Conservation (phyloP, 2,329 filamentous ascomycete species). For the Phialophora tarda region DNA sequence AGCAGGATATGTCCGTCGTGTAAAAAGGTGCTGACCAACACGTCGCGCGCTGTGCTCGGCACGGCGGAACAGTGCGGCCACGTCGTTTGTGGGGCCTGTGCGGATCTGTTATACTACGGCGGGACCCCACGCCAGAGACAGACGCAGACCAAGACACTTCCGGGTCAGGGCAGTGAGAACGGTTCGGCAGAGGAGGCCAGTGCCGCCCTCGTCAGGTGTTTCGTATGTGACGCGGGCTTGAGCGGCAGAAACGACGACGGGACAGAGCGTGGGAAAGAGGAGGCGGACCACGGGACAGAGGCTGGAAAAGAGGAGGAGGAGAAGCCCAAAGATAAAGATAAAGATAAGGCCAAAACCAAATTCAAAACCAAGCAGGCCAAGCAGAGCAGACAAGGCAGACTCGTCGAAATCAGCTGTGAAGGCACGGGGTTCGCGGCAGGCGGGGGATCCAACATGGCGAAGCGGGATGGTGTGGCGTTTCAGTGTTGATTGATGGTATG, state of each 20-base stretch:
- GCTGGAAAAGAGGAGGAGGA: not conserved
- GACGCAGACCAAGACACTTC: not conserved
- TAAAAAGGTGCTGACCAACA: constrained; percentile 79
- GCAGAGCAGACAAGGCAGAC: constrained; percentile 62
- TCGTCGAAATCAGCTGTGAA: constrained; percentile 81
- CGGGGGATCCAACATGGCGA: constrained; percentile 80
- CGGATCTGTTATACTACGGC: constrained; percentile 74
- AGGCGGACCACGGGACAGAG: no score
- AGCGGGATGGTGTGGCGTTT: constrained; percentile 78
- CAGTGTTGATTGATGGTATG: constrained; percentile 62
- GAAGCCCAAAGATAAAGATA: constrained; percentile 23
- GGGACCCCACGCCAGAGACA: no score
- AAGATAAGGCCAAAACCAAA: constrained; percentile 25
- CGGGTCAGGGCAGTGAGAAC: constrained; percentile 46
- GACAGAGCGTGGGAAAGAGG: constrained; percentile 37
- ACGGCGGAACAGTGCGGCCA: constrained; percentile 79
- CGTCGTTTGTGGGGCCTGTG: constrained; percentile 84
- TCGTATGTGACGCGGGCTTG: constrained; percentile 84
- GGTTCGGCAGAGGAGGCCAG: constrained; percentile 57
- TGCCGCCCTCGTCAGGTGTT: constrained; percentile 68
- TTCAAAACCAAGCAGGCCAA: constrained; percentile 32
- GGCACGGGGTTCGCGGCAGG: constrained; percentile 92
- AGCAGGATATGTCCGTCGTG: constrained; percentile 78
- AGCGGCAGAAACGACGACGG: constrained; percentile 45
- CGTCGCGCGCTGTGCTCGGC: constrained; percentile 78